Percentiles rank a stretch among this genome's conserved stretches.
These are phyloP conservation scores for Antrodiella citrinella DNA, from an alignment of 768 basidiomycete genomes.

Conservation along the genomic window DNA sequence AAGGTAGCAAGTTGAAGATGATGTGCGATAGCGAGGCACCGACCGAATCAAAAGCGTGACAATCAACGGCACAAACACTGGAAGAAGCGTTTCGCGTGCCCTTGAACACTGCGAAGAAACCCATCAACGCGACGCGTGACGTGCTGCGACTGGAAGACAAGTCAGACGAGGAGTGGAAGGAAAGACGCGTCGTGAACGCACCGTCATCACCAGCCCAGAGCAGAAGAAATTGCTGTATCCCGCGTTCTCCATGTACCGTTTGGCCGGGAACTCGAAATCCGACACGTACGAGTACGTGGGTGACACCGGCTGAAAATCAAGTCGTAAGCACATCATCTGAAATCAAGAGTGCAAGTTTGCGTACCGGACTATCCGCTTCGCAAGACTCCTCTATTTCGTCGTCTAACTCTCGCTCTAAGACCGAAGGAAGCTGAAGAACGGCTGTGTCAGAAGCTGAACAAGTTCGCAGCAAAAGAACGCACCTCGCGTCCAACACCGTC, in stretches of 20 bases:
- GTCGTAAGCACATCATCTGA: neutral
- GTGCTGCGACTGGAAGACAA: neutral
- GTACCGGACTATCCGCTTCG: too few species aligned
- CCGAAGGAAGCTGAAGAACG: neutral
- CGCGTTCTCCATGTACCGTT: constrained; percentile 1
- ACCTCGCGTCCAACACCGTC: neutral
- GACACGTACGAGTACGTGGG: constrained; percentile 1
- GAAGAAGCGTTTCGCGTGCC: neutral
- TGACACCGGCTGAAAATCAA: neutral
- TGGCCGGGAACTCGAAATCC: constrained; percentile 2
- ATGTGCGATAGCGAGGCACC: neutral
- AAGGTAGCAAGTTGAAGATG: neutral
- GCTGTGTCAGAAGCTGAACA: neutral
- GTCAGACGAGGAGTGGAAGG: too few species aligned
- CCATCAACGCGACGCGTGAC: neutral
- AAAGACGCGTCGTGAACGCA: neutral
- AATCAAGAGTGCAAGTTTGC: too few species aligned
- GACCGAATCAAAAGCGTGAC: neutral
- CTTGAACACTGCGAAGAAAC: neutral
- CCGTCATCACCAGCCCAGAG: constrained; percentile 4
- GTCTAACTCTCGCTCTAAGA: neutral
- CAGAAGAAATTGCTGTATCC: constrained; percentile 8
- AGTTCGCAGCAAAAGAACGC: neutral
- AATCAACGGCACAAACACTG: neutral
- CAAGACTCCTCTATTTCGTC: neutral